Base-by-base conservation (phyloP, 1,284 basidiomycete species). In the Coniferiporia weirii region DNA sequence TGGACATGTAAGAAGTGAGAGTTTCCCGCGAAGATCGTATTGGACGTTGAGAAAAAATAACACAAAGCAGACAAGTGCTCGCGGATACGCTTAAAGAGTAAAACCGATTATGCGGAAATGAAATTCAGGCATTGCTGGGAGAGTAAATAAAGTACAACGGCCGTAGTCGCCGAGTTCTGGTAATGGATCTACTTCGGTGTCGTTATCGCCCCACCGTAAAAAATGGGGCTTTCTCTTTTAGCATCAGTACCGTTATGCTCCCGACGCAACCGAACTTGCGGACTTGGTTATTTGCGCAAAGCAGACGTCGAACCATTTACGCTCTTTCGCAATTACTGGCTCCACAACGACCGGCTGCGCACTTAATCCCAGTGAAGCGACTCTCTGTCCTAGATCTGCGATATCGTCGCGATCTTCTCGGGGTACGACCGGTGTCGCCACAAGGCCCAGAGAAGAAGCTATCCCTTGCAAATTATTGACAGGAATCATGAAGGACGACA, bases 281-380 rank as follows among this genome's bases (percentile, higher is more conserved):
- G 54, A 54, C 56, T 68, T 73, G 49, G 68, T 64, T 65, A 88
- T 77, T 65, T 88, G 85, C 54, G 75, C 72, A 64, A 87, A 81
- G 65, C 85, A 87, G 7, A 76, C 76, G 53, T 79, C 72, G 65
- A 87, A 85, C 86, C 87, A 87, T 54, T 66, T 70, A 38, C 69
- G 58, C 45, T 73, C 69, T 60, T 66, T 69, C 45, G 54, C 60
- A 44, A 65, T 64, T 63, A 67, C 8, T 46, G 44, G 69, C 61
- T 69, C 69, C 32, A 70, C 66, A 7, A 68, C 66, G 38, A 64
- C 68, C 13, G 46, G 35, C 35, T 47, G 64, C 57, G 35, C 68
- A 71, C 45, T 67, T 62, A 22, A 56, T 61, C 22, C 69, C 48
- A 54, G 19, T 35, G 35, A 48, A 34, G 51, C 47, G 15, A 38